Evolutionary conservation across 179 eudicot species (phyloP), one percentile per base, ranked within the genome.

Genomic region (Gypsophila paniculata): DNA sequence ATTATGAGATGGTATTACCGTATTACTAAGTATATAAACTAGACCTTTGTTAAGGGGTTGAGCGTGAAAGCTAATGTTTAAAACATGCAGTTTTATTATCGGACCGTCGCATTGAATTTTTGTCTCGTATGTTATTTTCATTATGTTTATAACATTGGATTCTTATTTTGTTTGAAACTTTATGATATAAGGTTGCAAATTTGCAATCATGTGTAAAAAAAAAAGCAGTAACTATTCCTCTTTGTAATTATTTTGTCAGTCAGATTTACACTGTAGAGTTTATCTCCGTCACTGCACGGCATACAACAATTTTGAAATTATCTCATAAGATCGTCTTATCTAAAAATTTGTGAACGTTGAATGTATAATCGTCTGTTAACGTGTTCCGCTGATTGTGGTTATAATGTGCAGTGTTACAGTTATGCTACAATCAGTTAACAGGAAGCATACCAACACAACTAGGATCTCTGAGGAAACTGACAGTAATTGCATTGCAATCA

Each of bases 391-490:
- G 29, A 55, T 39, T 3, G 44, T 6, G 44, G 52, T 10, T 32
- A 36, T 61, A 23, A 48, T 2, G 8, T 84, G 78, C 87, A 93
- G 98, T 93, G 57, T 53, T 93, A 81, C 96, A 93, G 78, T 86
- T 93, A 29, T 81, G 93, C 79, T 91, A 91, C 75, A 93, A 93
- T 78, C 85, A 87, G 84, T 79, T 93, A 63, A 82, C 80, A 32
- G 98, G 96, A 74, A 85, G 87, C 75, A 83, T 93, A 69, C 98
- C 98, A 46, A 85, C 87, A 65, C 89, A 89, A 80, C 55, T 93
- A 42, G 96, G 96, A 11, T 89, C 90, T 54, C 65, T 86, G 52
- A 91, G 78, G 84, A 89, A 86, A 80, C 87, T 93, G 6, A 82
- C 66, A 73, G 98, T 93, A 53, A 82, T 93, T 39, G 95, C 96